These are phyloP conservation scores for Termitomyces titanicus DNA, from an alignment of 768 basidiomycete species.

Conservation along the genomic window DNA sequence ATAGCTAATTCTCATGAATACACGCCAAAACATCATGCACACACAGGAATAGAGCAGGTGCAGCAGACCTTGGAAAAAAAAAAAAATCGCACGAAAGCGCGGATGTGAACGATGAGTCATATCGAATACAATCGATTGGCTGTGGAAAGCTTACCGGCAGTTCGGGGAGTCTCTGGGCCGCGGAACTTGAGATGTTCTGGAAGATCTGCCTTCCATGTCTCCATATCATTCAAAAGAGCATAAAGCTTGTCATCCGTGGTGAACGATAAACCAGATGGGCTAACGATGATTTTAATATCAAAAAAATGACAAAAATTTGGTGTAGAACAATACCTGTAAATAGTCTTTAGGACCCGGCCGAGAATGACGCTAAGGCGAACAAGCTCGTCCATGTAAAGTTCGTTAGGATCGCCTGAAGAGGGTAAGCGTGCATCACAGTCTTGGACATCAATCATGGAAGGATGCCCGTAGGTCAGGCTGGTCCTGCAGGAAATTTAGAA, in stretches of 20 bases:
- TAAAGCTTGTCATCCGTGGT: conserved; percentile 80
- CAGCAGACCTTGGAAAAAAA: conserved; percentile 62
- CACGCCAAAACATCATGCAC: conserved; percentile 96
- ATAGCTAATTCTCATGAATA: conserved; percentile 98
- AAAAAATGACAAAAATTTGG: background rate
- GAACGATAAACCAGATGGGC: conserved; percentile 83
- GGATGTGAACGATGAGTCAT: background rate
- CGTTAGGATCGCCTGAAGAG: conserved; percentile 76
- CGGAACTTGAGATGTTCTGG: conserved; percentile 76
- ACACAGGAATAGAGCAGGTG: conserved; percentile 88
- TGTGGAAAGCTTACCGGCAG: conserved; percentile 50
- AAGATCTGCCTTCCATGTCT: conserved; percentile 74
- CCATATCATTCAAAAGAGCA: conserved; percentile 58
- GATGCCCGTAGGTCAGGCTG: conserved; percentile 87
- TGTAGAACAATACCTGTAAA: conserved; percentile 64
- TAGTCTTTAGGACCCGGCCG: conserved; percentile 87
- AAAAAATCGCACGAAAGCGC: conserved; percentile 2
- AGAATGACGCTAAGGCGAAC: conserved; percentile 89
- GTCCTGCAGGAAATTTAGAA: conserved; percentile 45
- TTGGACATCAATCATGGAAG: conserved; percentile 93
- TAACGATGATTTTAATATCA: conserved; percentile 23
- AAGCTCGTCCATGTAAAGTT: conserved; percentile 86
- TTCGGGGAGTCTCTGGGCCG: conserved; percentile 61
- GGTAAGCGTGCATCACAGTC: conserved; percentile 96
- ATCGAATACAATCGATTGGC: background rate